Percentiles rank a stretch among this genome's conserved stretches.
Evolutionary conservation across 257 asterid genomes (phyloP).

Genomic region (Parsonsia alboflavescens): DNA sequence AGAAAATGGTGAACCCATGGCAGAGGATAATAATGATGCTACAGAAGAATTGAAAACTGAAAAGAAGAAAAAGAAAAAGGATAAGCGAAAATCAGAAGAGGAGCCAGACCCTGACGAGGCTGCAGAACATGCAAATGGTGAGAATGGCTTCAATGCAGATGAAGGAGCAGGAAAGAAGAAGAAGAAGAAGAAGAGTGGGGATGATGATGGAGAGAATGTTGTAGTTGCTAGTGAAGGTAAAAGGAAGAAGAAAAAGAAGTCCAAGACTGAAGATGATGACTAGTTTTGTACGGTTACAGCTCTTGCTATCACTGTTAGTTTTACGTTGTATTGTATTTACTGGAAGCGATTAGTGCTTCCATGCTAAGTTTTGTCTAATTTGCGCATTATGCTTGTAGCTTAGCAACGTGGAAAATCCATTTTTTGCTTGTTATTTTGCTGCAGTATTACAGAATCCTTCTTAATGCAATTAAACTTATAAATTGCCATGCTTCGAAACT

Average conservation of each 20-base stretch:
- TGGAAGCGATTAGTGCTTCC: conserved; percentile 11
- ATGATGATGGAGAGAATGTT: conserved; percentile 30
- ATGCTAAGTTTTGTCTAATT: neutral
- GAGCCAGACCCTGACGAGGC: conserved; percentile 27
- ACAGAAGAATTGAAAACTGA: conserved; percentile 61
- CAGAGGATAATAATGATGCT: conserved; percentile 53
- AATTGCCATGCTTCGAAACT: neutral
- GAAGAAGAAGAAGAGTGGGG: conserved; percentile 64
- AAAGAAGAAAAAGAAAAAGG: conserved; percentile 70
- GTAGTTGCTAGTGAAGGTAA: conserved; percentile 38
- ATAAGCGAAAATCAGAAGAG: conserved; percentile 46
- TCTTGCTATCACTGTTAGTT: neutral
- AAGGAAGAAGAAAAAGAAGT: conserved; percentile 60
- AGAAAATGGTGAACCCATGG: conserved; percentile 28
- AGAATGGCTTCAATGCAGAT: conserved; percentile 31
- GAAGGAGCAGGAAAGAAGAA: conserved; percentile 45
- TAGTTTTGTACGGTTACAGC: neutral
- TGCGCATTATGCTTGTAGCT: conserved; percentile 4
- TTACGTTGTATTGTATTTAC: conserved; percentile 12
- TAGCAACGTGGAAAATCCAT: neutral
- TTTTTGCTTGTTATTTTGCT: neutral
- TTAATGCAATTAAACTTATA: neutral
- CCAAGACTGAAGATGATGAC: conserved; percentile 34
- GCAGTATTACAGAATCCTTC: neutral
- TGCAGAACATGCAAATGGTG: conserved; percentile 22